Evolutionary conservation across 257 asterid genomes (phyloP), one percentile per base, ranked within the genome.

Genomic region (Petrea volubilis): DNA sequence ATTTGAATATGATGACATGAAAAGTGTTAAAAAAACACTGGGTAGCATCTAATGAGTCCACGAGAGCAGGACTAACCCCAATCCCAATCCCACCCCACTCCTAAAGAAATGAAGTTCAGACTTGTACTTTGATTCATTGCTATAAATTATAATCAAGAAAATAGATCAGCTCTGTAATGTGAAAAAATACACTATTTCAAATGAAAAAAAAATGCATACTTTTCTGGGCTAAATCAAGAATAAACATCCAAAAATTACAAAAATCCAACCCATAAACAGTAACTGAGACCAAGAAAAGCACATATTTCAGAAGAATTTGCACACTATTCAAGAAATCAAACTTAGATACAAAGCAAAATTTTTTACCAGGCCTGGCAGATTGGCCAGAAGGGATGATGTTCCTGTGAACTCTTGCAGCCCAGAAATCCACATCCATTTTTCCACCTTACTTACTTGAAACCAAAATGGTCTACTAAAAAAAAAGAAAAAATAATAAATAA

Each of bases 371-470:
- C 77, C 86, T 73, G 41, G 85, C 72, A 75, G 84, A 72, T 83
- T 81, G 88, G 21, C 56, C 78, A 73, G 90, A 79, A 71, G 90
- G 80, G 61, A 67, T n/a, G n/a, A n/a, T 36, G 41, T 82, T 79
- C 57, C 75, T 81, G 43, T 86, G 86, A 85, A 80, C 85, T 75
- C 93, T 84, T 33, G 88, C 79, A 75, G 87, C 88, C 97, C 95
- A 91, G 85, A 86, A 87, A 62, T 82, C 93, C 64, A 72, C 60
- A 84, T 87, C 95, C 88, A 91, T 87, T 65, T 73, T 77, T 38
- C 24, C 38, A 33, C 59, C 55, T 64, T 59, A 51, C 28, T 60
- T 76, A 69, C 74, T 80, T 74, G 80, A 74, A 60, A 38, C 13
- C 52, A 50, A 29, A 44, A 41, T 61, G 69, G 12, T 52, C n/a